Base-by-base conservation (phyloP, 305 asterid species). In the Solanum hybrid region DNA sequence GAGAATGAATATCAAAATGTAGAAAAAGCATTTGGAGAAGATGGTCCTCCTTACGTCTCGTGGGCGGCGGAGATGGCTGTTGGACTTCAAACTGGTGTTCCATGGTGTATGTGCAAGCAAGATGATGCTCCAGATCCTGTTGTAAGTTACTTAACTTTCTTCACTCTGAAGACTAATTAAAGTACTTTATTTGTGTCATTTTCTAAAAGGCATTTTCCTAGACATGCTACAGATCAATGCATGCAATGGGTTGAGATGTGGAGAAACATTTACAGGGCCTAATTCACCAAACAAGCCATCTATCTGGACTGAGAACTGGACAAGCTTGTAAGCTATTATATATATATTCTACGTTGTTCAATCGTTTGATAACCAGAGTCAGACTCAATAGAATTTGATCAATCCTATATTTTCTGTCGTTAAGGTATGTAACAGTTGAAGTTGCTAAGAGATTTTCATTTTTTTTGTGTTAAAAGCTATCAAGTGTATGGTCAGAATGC, bases 221-320 rank as follows among this genome's bases (percentile, higher is more conserved):
- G 32, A 69, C 76, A 69, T 69, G 32, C 75, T 51, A 10, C 94
- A 97, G 99, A 96, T 97, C 22, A 96, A 97, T 90, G 37, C 99
- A 27, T 97, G 99, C 92, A 97, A 97, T 91, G 99, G 99, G 78
- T 37, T 91, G 93, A 93, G 6, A 78, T 97, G 99, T 88, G 99
- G 96, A 24, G 98, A 95, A 80, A 97, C 99, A 91, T 96, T 95
- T 91, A 92, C 88, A 7, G 98, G 99, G 14, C 99, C 99, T 29
- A 97, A 97, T 90, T 94, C 98, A 66, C 97, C 98, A 89, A 92
- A 94, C 37, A 97, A 97, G 89, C 99, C 99, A 26, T 97, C 98
- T 8, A 86, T 96, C 32, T 97, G 99, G 99, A 97, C 99, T 38
- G 99, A 97, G 92, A 94, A 96, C 89, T 97, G 99, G 99, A 97